phyloP scores from a whole-genome alignment of 202 grass and related monocot species.

The Musa balbisiana region DNA sequence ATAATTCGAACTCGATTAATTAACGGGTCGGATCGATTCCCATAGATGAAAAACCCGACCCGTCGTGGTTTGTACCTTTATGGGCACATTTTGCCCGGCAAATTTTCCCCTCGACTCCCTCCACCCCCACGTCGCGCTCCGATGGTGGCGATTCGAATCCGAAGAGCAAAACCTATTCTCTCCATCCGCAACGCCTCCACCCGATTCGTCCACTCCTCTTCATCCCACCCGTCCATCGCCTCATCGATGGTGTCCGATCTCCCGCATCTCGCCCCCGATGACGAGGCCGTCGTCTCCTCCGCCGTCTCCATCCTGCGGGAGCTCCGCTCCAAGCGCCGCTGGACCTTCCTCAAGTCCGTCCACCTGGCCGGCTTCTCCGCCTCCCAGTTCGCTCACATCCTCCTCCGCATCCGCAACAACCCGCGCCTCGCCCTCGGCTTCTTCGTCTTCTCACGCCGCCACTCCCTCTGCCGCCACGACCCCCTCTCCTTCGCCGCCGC shows the following conservation, averaged over 20 bases:
- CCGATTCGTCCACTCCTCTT: conserved; percentile 11
- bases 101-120: neutral
- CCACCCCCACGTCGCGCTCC: neutral
- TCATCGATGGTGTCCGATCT: conserved; percentile 11
- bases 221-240: conserved; percentile 14
- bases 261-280: neutral
- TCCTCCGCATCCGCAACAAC: conserved; percentile 30
- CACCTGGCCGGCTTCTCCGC: conserved; percentile 21
- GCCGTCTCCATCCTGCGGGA: conserved; percentile 33
- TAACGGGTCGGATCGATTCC: too few species aligned
- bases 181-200: neutral
- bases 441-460: conserved; percentile 20
- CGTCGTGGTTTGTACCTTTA: too few species aligned
- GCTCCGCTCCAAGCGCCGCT: conserved; percentile 42
- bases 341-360: conserved; percentile 36
- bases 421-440: conserved; percentile 38
- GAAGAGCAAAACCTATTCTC: neutral
- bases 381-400: conserved; percentile 26
- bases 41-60: too few species aligned
- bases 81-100: too few species aligned
- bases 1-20: too few species aligned
- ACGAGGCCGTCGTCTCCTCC: conserved; percentile 25
- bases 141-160: neutral
- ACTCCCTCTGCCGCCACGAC: conserved; percentile 17
- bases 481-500: conserved; percentile 25